Evolutionary conservation across 2,329 filamentous ascomycete genomes (phyloP), one percentile per base, ranked within the genome.

Genomic region (Sphaerulina musiva): DNA sequence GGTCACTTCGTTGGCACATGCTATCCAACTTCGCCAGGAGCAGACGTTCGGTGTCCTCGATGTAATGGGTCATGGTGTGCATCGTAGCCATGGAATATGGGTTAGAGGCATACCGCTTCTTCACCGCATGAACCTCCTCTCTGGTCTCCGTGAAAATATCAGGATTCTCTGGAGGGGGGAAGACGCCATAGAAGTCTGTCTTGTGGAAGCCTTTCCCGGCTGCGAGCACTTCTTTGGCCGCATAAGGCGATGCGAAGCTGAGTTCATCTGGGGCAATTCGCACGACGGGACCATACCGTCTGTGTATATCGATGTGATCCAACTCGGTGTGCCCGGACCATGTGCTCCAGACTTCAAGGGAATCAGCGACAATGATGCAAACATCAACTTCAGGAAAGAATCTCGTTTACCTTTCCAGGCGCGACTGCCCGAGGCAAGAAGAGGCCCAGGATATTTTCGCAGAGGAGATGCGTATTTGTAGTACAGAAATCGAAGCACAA

Each of bases 81-180:
- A 79, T 79, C 6, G 75, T 74, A 0, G 74, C 73, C 77, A 80
- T 78, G 65, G 73, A 75, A 64, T 80, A 80, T 0, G 77, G 75
- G 36, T 62, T 76, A 3, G 54, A 55, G 7, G 64, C 64, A 57
- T 61, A 61, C 9, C 64, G 74, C 68, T 80, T 81, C 72, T 80
- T 80, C 55, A 73, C 71, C 0, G 77, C 77, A 63, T 81, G 79
- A n/a, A 78, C 74, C 6, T 74, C 70, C 66, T 80, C 78, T 50
- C 77, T 70, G 12, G 72, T 75, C 64, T 81, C 78, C 40, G 79
- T 80, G 67, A 81, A 81, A 64, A 81, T 80, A 56, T 81, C 78
- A 5, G 78, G 78, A 67, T 80, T 80, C 66, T 79, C 77, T 0
- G 76, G 74, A 3, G 78, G 78, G 31, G 78, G 78, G 62, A 81